These are phyloP conservation scores for Leptodontidium sp. DNA, from an alignment of 2,329 filamentous ascomycete species.

Conservation along the genomic window DNA sequence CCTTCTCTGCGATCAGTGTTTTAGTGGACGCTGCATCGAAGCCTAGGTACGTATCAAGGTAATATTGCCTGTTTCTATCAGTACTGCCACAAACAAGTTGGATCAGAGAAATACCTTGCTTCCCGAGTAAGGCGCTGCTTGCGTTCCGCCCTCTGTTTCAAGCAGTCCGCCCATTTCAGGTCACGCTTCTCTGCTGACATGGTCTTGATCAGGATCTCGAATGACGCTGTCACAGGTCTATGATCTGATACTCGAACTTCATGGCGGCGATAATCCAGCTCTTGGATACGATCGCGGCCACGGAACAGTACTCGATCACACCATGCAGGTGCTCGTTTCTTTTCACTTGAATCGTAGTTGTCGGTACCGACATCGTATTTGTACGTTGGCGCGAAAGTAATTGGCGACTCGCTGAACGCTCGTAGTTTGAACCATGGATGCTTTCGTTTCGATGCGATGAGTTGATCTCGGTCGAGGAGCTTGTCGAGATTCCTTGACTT, in stretches of 20 bases:
- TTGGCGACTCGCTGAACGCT: constrained; percentile 88
- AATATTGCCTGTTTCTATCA: constrained; percentile 61
- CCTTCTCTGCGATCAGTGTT: constrained; percentile 37
- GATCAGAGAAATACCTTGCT: constrained; percentile 73
- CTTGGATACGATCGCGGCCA: constrained; percentile 80
- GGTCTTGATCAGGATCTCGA: constrained; percentile 85
- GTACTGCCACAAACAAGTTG: constrained; percentile 17
- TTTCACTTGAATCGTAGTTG: constrained; percentile 92
- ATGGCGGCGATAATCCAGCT: constrained; percentile 87
- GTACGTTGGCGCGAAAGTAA: constrained; percentile 94
- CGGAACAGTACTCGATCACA: constrained; percentile 93
- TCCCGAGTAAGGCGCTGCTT: constrained; percentile 72
- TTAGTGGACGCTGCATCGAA: constrained; percentile 40
- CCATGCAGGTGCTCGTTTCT: constrained; percentile 93
- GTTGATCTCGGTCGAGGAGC: constrained; percentile 90
- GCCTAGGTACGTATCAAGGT: constrained; percentile 69
- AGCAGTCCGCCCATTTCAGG: constrained; percentile 74
- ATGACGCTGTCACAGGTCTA: constrained; percentile 85
- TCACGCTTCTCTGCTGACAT: constrained; percentile 74
- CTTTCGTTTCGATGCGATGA: constrained; percentile 86
- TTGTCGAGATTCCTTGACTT: constrained; percentile 82
- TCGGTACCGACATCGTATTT: constrained; percentile 98
- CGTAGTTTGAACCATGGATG: constrained; percentile 90
- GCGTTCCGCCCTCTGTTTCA: constrained; percentile 77
- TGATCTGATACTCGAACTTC: constrained; percentile 94